These are phyloP conservation scores for Vigna mungo DNA, from an alignment of 306 rosid species.

Conservation along the genomic window DNA sequence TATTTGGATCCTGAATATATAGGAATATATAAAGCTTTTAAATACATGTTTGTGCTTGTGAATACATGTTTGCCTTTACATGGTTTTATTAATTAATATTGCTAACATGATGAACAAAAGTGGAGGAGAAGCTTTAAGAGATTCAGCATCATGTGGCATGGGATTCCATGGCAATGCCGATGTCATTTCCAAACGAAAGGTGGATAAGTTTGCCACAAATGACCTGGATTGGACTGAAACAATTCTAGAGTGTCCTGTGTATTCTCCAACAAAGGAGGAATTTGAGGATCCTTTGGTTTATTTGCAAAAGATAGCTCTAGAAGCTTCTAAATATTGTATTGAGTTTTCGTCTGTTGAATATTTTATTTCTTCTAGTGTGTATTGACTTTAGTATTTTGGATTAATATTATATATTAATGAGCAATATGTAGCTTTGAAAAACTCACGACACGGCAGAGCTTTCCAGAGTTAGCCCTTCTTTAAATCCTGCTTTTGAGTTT, in stretches of 20 bases:
- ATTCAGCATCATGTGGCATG: slow-evolving; percentile 71
- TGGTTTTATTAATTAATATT: slow-evolving; percentile 5
- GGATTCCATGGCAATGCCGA: slow-evolving; percentile 65
- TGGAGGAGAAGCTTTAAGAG: slow-evolving; percentile 92
- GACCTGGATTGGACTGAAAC: slow-evolving; percentile 86
- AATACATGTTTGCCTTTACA: too few relatives aligned
- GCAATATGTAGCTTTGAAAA: not conserved
- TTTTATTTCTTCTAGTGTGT: not conserved
- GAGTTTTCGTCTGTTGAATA: slow-evolving; percentile 44
- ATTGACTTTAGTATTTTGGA: slow-evolving; percentile 2
- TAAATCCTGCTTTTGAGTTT: slow-evolving; percentile 11
- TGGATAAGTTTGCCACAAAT: slow-evolving; percentile 84
- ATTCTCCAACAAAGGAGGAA: slow-evolving; percentile 86
- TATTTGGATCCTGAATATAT: too few relatives aligned
- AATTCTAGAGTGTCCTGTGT: slow-evolving; percentile 91
- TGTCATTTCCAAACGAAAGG: slow-evolving; percentile 70
- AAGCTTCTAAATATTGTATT: slow-evolving; percentile 94
- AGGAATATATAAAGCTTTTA: too few relatives aligned
- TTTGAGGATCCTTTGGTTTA: slow-evolving; percentile 92
- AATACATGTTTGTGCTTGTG: too few relatives aligned
- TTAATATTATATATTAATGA: slow-evolving; percentile 8
- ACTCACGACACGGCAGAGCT: not conserved
- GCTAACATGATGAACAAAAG: slow-evolving; percentile 77
- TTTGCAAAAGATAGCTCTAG: slow-evolving; percentile 93
- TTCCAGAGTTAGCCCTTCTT: not conserved